Conservation (phyloP, 805 yeast species). For the Candida odintsovae region DNA sequence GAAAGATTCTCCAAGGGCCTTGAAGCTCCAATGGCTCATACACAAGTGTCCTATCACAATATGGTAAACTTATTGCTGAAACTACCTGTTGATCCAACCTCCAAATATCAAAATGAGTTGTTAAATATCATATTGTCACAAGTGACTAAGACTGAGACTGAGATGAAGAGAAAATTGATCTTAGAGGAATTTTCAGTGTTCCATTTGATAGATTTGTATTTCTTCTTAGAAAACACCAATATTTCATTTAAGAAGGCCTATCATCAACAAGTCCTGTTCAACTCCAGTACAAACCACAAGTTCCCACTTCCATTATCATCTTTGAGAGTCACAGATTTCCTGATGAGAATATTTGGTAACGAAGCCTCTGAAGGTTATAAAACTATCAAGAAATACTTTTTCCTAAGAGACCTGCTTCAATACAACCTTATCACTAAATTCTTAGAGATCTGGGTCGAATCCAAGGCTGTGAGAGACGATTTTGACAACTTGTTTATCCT, state of each 20-base stretch:
- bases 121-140: slow-evolving; percentile 4
- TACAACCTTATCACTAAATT: slow-evolving; percentile 52
- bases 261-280: slow-evolving; percentile 62
- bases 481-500: slow-evolving; percentile 43
- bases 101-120: slow-evolving; percentile 16
- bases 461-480: slow-evolving; percentile 50
- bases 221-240: slow-evolving; percentile 51
- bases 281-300: slow-evolving; percentile 47
- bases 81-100: slow-evolving; percentile 12
- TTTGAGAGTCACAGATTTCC: slow-evolving; percentile 18
- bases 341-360: slow-evolving; percentile 20
- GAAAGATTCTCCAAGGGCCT: slow-evolving; percentile 13
- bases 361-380: slow-evolving; percentile 25
- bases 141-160: slow-evolving; percentile 13
- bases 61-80: slow-evolving; percentile 12
- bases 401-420: slow-evolving; percentile 49
- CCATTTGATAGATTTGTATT: slow-evolving; percentile 47
- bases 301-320: slow-evolving; percentile 31
- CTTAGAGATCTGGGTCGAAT: slow-evolving; percentile 58
- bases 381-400: slow-evolving; percentile 33
- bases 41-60: slow-evolving; percentile 6
- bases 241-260: slow-evolving; percentile 55
- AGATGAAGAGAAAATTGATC: slow-evolving; percentile 27
- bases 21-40: slow-evolving; percentile 7
- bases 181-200: slow-evolving; percentile 41